Percentiles rank a stretch among this genome's conserved stretches.
Conservation (phyloP, 805 yeast species). For the Wickerhamomyces mucosus region DNA sequence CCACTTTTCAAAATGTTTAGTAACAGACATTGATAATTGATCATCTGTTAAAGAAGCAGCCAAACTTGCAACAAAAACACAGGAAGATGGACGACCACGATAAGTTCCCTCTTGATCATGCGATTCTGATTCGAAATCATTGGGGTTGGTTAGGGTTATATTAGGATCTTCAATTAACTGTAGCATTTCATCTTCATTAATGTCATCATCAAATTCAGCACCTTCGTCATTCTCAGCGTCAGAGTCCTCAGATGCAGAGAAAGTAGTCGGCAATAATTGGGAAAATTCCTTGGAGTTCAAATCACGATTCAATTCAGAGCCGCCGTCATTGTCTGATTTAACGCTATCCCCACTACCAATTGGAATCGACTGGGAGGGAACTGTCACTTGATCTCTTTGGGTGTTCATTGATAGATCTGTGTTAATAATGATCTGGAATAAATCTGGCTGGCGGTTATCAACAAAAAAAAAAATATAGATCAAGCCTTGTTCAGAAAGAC, state of each 20-base stretch:
- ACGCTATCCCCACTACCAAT: background rate
- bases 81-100: slow-evolving; percentile 69
- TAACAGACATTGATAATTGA: slow-evolving; percentile 59
- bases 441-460: no score
- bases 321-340: slow-evolving; percentile 2
- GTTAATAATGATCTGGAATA: no score
- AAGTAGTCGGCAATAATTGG: slow-evolving; percentile 12
- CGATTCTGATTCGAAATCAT: slow-evolving; percentile 10
- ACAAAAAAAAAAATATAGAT: no score
- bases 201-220: slow-evolving; percentile 9
- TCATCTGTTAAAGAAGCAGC: slow-evolving; percentile 60
- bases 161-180: slow-evolving; percentile 5
- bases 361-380: no score
- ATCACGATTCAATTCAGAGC: slow-evolving; percentile 7
- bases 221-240: slow-evolving; percentile 16
- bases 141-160: slow-evolving; percentile 10
- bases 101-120: slow-evolving; percentile 7
- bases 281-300: slow-evolving; percentile 10
- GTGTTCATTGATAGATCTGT: no score
- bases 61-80: slow-evolving; percentile 84
- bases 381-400: no score
- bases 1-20: slow-evolving; percentile 58
- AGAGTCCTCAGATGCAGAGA: slow-evolving; percentile 17
- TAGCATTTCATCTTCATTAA: background rate
- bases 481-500: no score